Evolutionary conservation across 2,329 filamentous ascomycete species (phyloP).

Genomic region (Ophiostoma perfectum): DNA sequence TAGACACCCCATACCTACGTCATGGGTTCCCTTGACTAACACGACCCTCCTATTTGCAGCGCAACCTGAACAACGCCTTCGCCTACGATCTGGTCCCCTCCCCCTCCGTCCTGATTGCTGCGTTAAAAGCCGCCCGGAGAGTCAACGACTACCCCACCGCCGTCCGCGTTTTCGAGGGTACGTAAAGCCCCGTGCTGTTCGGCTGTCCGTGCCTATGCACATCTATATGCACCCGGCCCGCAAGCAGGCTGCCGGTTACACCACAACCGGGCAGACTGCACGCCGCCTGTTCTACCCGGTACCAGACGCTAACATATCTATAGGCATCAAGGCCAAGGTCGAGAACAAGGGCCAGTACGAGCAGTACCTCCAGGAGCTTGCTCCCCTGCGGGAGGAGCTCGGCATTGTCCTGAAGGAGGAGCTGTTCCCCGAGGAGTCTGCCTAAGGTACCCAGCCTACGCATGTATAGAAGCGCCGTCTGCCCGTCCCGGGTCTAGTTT

Average conservation of each 20-base stretch:
- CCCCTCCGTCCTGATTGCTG: conserved; percentile 81
- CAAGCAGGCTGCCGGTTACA: background rate
- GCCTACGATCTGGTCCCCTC: conserved; percentile 99
- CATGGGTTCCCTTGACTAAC: conserved; percentile 14
- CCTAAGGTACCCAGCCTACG: background rate
- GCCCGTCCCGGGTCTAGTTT: background rate
- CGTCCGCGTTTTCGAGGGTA: conserved; percentile 98
- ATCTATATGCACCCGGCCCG: too few relatives aligned
- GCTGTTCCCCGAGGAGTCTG: conserved; percentile 61
- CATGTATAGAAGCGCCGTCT: background rate
- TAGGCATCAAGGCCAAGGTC: conserved; percentile 98
- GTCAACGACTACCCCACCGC: conserved; percentile 99
- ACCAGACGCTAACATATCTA: conserved; percentile 2
- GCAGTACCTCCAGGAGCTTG: conserved; percentile 90
- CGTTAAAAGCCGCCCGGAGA: conserved; percentile 85
- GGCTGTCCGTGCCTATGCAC: too few relatives aligned
- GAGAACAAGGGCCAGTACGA: conserved; percentile 98
- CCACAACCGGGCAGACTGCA: too few relatives aligned
- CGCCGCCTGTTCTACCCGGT: too few relatives aligned
- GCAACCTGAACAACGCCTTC: conserved; percentile 98
- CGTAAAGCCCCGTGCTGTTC: conserved; percentile 30
- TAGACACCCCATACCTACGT: conserved; percentile 11
- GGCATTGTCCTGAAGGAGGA: conserved; percentile 88
- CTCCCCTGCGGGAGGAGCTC: conserved; percentile 87
- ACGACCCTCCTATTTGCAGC: conserved; percentile 38